Percentiles rank a stretch among this genome's conserved stretches.
Conservation (phyloP, 163 green algal species). For the Volvox carteri region DNA sequence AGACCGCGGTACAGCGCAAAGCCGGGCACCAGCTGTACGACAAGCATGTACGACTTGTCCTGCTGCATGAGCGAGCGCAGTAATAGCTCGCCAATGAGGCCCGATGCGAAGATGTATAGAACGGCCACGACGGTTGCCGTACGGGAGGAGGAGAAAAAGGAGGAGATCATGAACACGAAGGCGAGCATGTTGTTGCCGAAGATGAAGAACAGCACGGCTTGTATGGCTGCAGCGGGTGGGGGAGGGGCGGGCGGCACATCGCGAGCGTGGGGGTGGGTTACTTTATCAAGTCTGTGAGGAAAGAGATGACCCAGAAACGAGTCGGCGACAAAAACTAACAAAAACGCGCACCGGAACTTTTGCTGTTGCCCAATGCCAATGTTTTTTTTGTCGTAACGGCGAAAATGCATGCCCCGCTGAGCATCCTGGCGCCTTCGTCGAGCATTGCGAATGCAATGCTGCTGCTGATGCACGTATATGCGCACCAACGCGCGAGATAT, state of each 20-base stretch:
- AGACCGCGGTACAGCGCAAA: slow-evolving; percentile 59
- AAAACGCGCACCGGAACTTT: too few relatives aligned
- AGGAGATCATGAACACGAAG: slow-evolving; percentile 85
- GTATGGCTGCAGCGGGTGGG: slow-evolving; percentile 62
- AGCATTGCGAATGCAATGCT: too few relatives aligned
- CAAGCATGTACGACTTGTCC: slow-evolving; percentile 41
- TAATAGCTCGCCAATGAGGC: slow-evolving; percentile 78
- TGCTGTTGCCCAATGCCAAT: too few relatives aligned
- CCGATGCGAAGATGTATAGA: slow-evolving; percentile 87
- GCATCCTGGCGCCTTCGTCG: too few relatives aligned
- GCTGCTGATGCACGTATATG: too few relatives aligned
- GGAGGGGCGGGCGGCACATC: background rate
- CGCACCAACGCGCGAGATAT: too few relatives aligned
- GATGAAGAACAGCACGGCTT: slow-evolving; percentile 87
- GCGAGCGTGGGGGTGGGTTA: too few relatives aligned
- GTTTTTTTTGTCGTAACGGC: too few relatives aligned
- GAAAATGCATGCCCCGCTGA: too few relatives aligned
- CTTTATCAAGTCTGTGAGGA: too few relatives aligned
- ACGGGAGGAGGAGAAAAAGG: slow-evolving; percentile 77
- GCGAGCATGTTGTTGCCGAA: slow-evolving; percentile 89
- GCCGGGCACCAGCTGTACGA: slow-evolving; percentile 65
- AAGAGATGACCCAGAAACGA: too few relatives aligned
- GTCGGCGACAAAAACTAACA: too few relatives aligned
- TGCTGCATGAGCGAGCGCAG: slow-evolving; percentile 56
- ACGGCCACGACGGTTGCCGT: slow-evolving; percentile 76